A percentile compares a stretch with the other conserved stretches of the same genome.
These are phyloP conservation scores for Colletotrichum salicis DNA, from an alignment of 2,329 filamentous ascomycete species.

Conservation along the genomic window DNA sequence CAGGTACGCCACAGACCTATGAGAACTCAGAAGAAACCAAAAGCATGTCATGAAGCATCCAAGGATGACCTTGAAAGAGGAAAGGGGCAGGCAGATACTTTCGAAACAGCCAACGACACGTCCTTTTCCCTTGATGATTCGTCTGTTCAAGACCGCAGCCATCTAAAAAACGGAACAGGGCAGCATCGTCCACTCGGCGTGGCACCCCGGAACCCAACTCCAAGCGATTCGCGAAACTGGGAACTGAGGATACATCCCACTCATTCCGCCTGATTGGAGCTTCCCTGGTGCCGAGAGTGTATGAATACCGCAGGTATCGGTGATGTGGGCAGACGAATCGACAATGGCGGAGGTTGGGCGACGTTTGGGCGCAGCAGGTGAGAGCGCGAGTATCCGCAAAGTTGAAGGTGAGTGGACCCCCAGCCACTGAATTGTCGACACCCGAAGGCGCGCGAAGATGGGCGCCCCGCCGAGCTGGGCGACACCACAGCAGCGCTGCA, in stretches of 20 bases:
- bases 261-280: not conserved
- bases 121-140: not conserved
- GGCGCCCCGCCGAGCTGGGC: not conserved
- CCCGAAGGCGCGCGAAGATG: not conserved
- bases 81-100: not conserved
- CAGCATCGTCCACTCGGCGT: not conserved
- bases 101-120: not conserved
- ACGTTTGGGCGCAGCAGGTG: not conserved
- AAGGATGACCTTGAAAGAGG: not conserved
- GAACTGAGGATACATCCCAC: not conserved
- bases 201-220: not conserved
- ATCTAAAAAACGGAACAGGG: not conserved
- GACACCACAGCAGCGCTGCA: not conserved
- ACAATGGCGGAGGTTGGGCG: not conserved
- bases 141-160: not conserved
- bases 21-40: not conserved
- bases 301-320: not conserved
- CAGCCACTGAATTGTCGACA: constrained; percentile 19
- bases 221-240: not conserved
- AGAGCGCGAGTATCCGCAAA: too few relatives aligned
- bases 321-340: not conserved
- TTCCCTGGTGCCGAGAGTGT: not conserved
- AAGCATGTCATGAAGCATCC: not conserved
- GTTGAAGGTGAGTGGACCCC: not conserved
- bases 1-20: not conserved